These are phyloP conservation scores for Colletotrichum camelliae DNA, from an alignment of 2,329 filamentous ascomycete genomes.

Conservation along the genomic window DNA sequence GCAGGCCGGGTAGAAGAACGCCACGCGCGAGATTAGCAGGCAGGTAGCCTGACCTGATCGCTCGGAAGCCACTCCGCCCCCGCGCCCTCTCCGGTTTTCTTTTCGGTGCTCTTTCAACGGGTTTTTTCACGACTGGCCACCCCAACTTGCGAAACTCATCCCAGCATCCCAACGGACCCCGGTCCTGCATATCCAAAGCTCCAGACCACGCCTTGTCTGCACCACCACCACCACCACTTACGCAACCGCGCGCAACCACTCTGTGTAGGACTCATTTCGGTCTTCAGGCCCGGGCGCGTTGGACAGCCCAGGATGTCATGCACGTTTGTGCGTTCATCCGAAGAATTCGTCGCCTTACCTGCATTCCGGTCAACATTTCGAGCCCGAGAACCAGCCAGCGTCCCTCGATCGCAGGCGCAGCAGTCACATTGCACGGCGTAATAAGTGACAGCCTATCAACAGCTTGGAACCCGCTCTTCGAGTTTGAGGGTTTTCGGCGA, in stretches of 20 bases:
- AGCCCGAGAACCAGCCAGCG: background rate
- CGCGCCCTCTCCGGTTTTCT: background rate
- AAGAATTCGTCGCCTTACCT: background rate
- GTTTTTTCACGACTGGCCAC: background rate
- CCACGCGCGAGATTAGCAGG: background rate
- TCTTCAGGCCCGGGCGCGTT: background rate
- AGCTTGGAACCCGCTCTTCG: background rate
- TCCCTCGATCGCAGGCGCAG: background rate
- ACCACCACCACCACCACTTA: background rate
- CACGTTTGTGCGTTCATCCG: constrained; percentile 4
- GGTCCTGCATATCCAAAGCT: background rate
- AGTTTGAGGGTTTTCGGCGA: background rate
- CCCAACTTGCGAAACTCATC: background rate
- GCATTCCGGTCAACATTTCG: background rate
- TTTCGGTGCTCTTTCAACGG: background rate
- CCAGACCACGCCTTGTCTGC: background rate
- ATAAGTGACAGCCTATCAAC: background rate
- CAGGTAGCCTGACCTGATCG: background rate
- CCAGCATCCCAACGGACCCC: background rate
- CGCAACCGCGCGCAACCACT: background rate
- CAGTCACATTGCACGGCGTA: background rate
- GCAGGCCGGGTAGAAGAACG: background rate
- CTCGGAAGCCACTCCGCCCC: background rate
- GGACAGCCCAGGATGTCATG: background rate
- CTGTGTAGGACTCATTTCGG: background rate